These are phyloP conservation scores for Ganoderma lucidum DNA, from an alignment of 1,284 basidiomycete species.

Conservation along the genomic window DNA sequence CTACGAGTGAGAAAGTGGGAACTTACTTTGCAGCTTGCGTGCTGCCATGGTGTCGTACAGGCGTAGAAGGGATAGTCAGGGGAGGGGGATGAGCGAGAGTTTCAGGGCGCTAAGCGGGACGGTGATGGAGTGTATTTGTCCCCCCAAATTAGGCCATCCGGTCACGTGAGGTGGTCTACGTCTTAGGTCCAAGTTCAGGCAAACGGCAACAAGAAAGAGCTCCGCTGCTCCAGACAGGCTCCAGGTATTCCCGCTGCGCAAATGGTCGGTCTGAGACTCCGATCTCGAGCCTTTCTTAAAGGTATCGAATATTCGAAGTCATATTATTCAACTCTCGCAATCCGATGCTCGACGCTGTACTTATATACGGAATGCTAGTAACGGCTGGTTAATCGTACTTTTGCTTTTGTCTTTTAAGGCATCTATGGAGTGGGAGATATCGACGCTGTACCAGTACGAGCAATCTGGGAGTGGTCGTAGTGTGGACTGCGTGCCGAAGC, in stretches of 20 bases:
- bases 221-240: neutral
- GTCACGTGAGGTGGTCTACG: constrained; percentile 19
- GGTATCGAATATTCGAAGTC: neutral
- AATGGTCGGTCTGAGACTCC: neutral
- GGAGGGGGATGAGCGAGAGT: constrained; percentile 32
- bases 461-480: neutral
- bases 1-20: neutral
- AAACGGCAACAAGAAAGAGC: neutral
- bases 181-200: neutral
- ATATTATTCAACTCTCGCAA: neutral
- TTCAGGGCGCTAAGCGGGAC: constrained; percentile 26
- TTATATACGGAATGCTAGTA: neutral
- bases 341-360: neutral
- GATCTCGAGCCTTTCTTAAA: neutral
- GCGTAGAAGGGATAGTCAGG: constrained; percentile 33
- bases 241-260: neutral
- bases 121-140: constrained; percentile 33
- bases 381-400: neutral
- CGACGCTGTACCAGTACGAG: neutral
- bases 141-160: constrained; percentile 23
- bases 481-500: neutral
- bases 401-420: neutral
- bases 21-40: constrained; percentile 81
- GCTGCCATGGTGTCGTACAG: constrained; percentile 71
- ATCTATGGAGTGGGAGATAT: neutral